Evolutionary conservation across 163 green algal species (phyloP).

Genomic region (Trebouxiophyceae sp.): DNA sequence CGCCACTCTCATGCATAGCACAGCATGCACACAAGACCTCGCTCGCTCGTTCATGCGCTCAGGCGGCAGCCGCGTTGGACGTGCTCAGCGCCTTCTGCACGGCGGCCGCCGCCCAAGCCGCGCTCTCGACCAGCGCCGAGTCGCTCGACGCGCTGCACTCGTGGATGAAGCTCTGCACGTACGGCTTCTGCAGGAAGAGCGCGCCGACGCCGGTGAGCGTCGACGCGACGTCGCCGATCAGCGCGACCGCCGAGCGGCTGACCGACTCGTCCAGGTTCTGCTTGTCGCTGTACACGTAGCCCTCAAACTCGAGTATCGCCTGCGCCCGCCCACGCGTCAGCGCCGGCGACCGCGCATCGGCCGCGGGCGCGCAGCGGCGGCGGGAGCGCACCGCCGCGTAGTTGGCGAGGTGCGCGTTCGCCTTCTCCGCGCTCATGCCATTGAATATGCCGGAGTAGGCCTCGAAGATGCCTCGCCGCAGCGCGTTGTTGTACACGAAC

Average conservation of each 20-base stretch:
- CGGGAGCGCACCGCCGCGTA: constrained; percentile 18
- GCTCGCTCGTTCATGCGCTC: no score
- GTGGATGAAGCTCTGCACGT: constrained; percentile 28
- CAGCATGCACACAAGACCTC: no score
- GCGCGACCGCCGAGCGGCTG: constrained; percentile 45
- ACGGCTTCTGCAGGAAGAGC: constrained; percentile 35
- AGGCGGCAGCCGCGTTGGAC: no score
- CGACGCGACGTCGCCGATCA: constrained; percentile 71
- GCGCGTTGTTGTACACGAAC: constrained; percentile 87
- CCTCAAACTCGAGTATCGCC: constrained; percentile 72
- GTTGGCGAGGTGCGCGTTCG: constrained; percentile 25
- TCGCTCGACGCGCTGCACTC: constrained; percentile 13
- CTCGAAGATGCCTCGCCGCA: constrained; percentile 90
- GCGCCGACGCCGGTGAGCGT: constrained; percentile 16
- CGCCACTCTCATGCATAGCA: no score
- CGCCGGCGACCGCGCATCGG: no score
- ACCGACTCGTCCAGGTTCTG: constrained; percentile 43
- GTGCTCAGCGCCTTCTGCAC: constrained; percentile 24
- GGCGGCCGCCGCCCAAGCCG: constrained; percentile 36
- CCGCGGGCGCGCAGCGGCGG: neutral
- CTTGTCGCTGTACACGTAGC: constrained; percentile 49
- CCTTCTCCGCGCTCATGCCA: constrained; percentile 47
- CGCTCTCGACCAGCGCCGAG: constrained; percentile 17
- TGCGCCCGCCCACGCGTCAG: no score
- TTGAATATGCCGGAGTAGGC: constrained; percentile 92